Base-by-base conservation (phyloP, 73 alveolate genomes). In the Symbiodinium natans region DNA sequence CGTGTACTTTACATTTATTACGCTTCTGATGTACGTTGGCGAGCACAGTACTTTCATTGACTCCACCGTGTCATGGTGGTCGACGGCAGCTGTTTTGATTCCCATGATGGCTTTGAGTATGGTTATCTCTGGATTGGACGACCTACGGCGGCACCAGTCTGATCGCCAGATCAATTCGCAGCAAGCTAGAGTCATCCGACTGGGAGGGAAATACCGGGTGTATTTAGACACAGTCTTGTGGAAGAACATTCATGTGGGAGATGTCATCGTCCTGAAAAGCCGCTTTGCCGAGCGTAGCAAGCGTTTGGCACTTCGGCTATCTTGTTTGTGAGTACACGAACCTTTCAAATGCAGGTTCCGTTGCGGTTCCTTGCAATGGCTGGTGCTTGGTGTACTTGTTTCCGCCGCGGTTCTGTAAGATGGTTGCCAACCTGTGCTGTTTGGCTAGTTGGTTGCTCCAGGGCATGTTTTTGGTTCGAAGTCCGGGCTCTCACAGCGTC, bases 71-170 rank as follows among this genome's bases (percentile, higher is more conserved):
- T 90, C 97, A 25, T 90, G 97, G 97, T 90, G 97, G 97, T 90
- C 97, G 1, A 90, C 97, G 1, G 97, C 95, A 25, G 34, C 86
- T 3, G 56, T 9, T 83, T 36, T 63, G 86, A 90, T 90, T 23
- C 97, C 97, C 29, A 90, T 90, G 97, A 90, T 90, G 97, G 97
- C 82, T 77, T 41, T 90, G 89, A 90, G 97, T 75, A 90, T 90
- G 97, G 77, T 90, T 41, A 90, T 90, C 87, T 41, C 82, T n/a
- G 97, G 97, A 29, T 39, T 90, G 88, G 97, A 90, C 38, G 97
- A 90, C 48, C 46, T 83, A 19, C 74, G 88, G 31, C 97, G 97
- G 38, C 97, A 90, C 88, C 87, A 90, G 54, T 40, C 88, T 19
- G 97, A 90, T 42, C 97, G 87, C 2, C 97, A 90, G 88, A 90